Percentiles rank a stretch among this genome's conserved stretches.
phyloP scores from a whole-genome alignment of 108 stramenopile genomes.

The Phaeodactylum tricornutum region DNA sequence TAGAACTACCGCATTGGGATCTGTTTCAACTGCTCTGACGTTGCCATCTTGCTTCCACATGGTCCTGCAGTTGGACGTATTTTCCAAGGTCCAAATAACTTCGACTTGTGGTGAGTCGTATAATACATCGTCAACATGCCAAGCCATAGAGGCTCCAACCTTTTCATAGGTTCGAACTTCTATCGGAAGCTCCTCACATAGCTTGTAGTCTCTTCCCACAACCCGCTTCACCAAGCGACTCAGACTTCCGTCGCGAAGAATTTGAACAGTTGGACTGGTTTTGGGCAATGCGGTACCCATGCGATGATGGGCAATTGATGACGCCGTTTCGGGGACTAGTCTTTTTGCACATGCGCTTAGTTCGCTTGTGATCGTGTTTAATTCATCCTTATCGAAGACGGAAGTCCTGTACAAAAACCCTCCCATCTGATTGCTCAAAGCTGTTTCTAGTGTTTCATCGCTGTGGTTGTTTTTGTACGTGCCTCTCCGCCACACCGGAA shows the following conservation, averaged over 20 bases:
- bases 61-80: constrained; percentile 72
- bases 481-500: too few species aligned
- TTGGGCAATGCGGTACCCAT: constrained; percentile 30
- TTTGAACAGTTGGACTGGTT: constrained; percentile 11
- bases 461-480: too few species aligned
- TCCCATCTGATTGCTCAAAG: too few species aligned
- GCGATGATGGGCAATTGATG: constrained; percentile 50
- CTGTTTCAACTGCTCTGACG: constrained; percentile 24
- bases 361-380: constrained; percentile 17
- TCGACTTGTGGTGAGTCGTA: constrained; percentile 63
- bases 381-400: constrained; percentile 36
- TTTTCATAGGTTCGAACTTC: constrained; percentile 70
- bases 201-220: background rate
- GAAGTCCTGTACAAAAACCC: constrained; percentile 56
- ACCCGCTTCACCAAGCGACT: constrained; percentile 21
- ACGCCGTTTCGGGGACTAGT: constrained; percentile 33
- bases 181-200: constrained; percentile 34
- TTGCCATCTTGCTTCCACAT: constrained; percentile 31
- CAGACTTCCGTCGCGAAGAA: constrained; percentile 46
- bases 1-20: constrained; percentile 30
- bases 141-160: constrained; percentile 57
- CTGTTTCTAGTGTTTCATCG: too few species aligned
- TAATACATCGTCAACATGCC: constrained; percentile 63
- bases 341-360: constrained; percentile 5
- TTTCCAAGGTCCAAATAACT: constrained; percentile 65